Percentiles rank a stretch among this genome's conserved stretches.
phyloP scores from a whole-genome alignment of 176 grass and related monocot genomes.

The Cenchrus purpureus region DNA sequence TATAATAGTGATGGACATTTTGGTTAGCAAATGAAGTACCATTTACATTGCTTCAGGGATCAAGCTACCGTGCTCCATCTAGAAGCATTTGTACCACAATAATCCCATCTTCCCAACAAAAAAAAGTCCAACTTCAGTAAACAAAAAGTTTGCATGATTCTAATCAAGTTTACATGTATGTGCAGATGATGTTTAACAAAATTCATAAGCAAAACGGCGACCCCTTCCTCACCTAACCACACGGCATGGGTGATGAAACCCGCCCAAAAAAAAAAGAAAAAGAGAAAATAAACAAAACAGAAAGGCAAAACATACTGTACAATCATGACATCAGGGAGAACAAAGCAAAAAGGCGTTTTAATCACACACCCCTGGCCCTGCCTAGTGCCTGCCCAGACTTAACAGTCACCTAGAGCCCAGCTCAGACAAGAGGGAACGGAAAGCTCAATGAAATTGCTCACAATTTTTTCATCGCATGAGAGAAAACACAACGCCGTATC shows the following conservation, averaged over 20 bases:
- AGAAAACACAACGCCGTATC: not conserved
- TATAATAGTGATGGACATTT: constrained; percentile 16
- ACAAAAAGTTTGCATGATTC: not conserved
- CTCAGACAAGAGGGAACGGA: not conserved
- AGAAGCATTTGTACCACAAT: constrained; percentile 15
- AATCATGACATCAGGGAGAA: not conserved
- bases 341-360: constrained; percentile 21
- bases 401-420: not conserved
- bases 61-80: not conserved
- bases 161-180: not conserved
- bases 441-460: not conserved
- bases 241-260: not conserved
- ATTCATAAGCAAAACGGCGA: not conserved
- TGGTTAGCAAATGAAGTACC: constrained; percentile 12
- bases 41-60: not conserved
- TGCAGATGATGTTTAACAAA: not conserved
- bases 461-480: not conserved
- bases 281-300: not conserved
- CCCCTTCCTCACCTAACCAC: constrained; percentile 26
- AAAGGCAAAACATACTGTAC: constrained; percentile 12
- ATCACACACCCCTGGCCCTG: not conserved
- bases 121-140: not conserved
- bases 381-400: not conserved
- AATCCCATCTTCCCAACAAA: not conserved
- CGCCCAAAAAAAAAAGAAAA: not conserved